phyloP scores from a whole-genome alignment of 2,329 filamentous ascomycete genomes.

The Dendryphion nanum region DNA sequence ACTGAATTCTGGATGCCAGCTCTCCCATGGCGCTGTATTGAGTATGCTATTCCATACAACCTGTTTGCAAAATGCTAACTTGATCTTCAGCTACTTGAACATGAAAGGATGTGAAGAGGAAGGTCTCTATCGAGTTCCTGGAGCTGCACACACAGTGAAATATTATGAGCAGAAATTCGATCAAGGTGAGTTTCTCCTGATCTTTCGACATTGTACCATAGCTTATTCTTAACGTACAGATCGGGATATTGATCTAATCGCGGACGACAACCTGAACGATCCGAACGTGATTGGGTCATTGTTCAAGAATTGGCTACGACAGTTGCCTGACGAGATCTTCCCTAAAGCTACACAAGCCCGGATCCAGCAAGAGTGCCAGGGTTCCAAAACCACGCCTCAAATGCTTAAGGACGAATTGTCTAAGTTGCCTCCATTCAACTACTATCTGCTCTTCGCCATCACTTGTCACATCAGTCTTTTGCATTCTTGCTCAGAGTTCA shows the following conservation, averaged over 20 bases:
- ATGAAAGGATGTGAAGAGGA: constrained; percentile 93
- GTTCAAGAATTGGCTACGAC: constrained; percentile 93
- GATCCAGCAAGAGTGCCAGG: constrained; percentile 75
- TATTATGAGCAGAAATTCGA: constrained; percentile 93
- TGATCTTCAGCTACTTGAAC: constrained; percentile 68
- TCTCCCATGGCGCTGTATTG: constrained; percentile 91
- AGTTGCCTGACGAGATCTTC: constrained; percentile 91
- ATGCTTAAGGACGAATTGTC: constrained; percentile 88
- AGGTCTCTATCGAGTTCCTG: constrained; percentile 87
- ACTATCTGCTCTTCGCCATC: constrained; percentile 95
- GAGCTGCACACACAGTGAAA: constrained; percentile 85
- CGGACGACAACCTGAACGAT: constrained; percentile 84
- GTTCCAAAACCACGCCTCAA: constrained; percentile 77
- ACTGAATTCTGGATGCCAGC: constrained; percentile 99
- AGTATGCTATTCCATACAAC: constrained; percentile 53
- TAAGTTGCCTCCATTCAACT: constrained; percentile 93
- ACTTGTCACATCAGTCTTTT: constrained; percentile 93
- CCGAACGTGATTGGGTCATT: constrained; percentile 96
- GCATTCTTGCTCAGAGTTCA: constrained; percentile 87
- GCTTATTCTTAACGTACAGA: constrained; percentile 49
- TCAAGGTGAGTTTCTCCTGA: constrained; percentile 56
- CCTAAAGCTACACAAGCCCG: constrained; percentile 79
- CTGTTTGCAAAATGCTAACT: constrained; percentile 71
- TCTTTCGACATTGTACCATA: background rate
- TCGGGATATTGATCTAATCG: constrained; percentile 85